Evolutionary conservation across 2,329 filamentous ascomycete species (phyloP).

Genomic region (Stagonosporopsis cucurbitacearum): DNA sequence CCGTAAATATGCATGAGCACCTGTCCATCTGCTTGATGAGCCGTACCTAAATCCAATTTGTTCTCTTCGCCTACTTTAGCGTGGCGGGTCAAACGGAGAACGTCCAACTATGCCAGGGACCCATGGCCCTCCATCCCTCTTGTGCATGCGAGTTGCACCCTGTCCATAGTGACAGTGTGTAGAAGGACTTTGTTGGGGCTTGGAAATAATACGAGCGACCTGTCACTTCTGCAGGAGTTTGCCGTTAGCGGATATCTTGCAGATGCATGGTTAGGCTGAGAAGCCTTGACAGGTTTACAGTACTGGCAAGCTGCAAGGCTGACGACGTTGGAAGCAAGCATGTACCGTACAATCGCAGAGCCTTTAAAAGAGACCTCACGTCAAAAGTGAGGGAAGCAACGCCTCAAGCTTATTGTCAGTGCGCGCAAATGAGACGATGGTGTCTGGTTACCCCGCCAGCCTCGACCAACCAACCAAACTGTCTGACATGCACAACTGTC

Average conservation of each 20-base stretch:
- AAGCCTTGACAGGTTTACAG: neutral
- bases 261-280: neutral
- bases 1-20: neutral
- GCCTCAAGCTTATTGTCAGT: neutral
- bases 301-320: neutral
- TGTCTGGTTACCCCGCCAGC: neutral
- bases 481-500: neutral
- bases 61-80: neutral
- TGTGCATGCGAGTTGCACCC: neutral
- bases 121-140: neutral
- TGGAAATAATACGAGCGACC: slow-evolving; percentile 2
- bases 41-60: too few relatives aligned
- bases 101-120: neutral
- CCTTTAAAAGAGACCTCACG: neutral
- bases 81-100: neutral
- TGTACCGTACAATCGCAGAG: neutral
- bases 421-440: neutral
- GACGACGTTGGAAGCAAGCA: too few relatives aligned
- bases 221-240: neutral
- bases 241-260: neutral
- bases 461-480: neutral
- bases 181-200: neutral
- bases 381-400: neutral
- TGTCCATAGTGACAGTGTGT: too few relatives aligned
- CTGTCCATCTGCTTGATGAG: neutral